A percentile compares a stretch with the other conserved stretches of the same genome.
These are phyloP conservation scores for Gamarada debralockiae DNA, from an alignment of 495 filamentous ascomycete genomes.

Conservation along the genomic window DNA sequence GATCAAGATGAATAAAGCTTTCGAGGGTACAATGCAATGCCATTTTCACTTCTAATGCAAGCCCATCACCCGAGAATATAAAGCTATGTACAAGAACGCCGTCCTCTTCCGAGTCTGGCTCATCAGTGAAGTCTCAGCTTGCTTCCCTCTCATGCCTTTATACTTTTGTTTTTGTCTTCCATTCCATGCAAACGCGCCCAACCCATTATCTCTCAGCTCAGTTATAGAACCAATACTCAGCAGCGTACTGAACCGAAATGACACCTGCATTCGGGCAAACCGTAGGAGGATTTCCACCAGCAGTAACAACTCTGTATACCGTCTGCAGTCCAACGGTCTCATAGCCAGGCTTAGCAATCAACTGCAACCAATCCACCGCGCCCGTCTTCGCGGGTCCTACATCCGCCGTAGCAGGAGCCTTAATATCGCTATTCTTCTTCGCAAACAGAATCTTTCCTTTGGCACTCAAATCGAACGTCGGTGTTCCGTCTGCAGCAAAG, in stretches of 20 bases:
- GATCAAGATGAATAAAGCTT: too few relatives aligned
- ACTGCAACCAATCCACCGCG: conserved; percentile 62
- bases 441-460: conserved; percentile 35
- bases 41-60: neutral
- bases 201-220: neutral
- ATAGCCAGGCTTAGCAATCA: conserved; percentile 41
- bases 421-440: conserved; percentile 41
- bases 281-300: conserved; percentile 52
- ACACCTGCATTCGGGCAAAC: conserved; percentile 38
- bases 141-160: neutral
- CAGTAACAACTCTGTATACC: conserved; percentile 67
- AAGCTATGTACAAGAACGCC: conserved; percentile 2
- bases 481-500: conserved; percentile 49
- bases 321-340: conserved; percentile 42
- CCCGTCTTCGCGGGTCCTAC: conserved; percentile 38
- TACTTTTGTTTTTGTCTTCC: neutral
- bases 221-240: conserved; percentile 69
- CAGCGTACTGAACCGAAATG: conserved; percentile 57
- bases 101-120: neutral
- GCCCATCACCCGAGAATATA: neutral
- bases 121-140: too few relatives aligned
- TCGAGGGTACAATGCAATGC: neutral
- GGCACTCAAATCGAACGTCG: conserved; percentile 55
- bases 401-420: conserved; percentile 47
- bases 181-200: neutral